Evolutionary conservation across 2,329 filamentous ascomycete species (phyloP).

Genomic region (Aspergillus ruber): DNA sequence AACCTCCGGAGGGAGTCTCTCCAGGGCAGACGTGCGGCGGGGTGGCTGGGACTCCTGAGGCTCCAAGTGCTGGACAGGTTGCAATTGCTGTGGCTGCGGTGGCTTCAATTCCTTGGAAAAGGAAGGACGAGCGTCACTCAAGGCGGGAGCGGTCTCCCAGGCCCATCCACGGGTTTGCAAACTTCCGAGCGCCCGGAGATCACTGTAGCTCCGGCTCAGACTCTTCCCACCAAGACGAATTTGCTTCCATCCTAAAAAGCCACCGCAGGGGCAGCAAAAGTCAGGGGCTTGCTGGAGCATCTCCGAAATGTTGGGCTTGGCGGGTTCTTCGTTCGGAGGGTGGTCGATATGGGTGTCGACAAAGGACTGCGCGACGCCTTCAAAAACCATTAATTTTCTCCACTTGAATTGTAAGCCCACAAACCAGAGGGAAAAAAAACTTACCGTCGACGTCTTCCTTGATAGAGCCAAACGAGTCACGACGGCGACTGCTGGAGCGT

Average conservation of each 20-base stretch:
- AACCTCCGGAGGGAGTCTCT: conserved; percentile 64
- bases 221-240: conserved; percentile 38
- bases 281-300: conserved; percentile 32
- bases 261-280: conserved; percentile 43
- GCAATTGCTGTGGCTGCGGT: background rate
- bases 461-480: conserved; percentile 38
- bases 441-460: conserved; percentile 39
- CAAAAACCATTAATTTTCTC: conserved; percentile 6
- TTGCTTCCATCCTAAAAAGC: conserved; percentile 41
- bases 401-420: background rate
- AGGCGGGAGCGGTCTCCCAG: conserved; percentile 29
- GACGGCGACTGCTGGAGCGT: conserved; percentile 33
- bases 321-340: conserved; percentile 18
- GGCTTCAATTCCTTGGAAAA: background rate
- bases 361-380: conserved; percentile 40
- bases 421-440: conserved; percentile 6
- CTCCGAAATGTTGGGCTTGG: conserved; percentile 15
- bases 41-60: conserved; percentile 16
- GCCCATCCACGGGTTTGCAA: conserved; percentile 36
- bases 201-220: conserved; percentile 40
- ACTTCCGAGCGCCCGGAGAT: conserved; percentile 31
- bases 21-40: conserved; percentile 48
- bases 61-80: conserved; percentile 16
- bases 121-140: background rate
- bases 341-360: conserved; percentile 32